Evolutionary conservation across 2,329 filamentous ascomycete genomes (phyloP).

Genomic region (Beauveria pseudobassiana): DNA sequence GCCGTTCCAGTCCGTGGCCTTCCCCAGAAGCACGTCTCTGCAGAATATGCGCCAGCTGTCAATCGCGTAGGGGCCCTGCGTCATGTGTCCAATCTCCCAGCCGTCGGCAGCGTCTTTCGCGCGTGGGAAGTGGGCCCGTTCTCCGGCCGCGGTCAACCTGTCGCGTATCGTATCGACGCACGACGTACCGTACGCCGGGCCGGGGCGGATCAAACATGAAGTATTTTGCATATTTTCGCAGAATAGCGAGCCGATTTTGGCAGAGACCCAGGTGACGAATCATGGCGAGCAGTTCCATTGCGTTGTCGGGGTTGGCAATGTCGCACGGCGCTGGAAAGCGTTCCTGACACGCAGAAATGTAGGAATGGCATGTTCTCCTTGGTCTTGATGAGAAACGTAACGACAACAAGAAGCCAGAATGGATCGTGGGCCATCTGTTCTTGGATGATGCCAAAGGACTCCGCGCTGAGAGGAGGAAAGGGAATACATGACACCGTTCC

Average conservation of each 20-base stretch:
- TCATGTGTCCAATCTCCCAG: constrained; percentile 84
- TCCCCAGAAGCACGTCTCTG: constrained; percentile 64
- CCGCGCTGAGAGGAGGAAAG: constrained; percentile 59
- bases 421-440: constrained; percentile 68
- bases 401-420: constrained; percentile 73
- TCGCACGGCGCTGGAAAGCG: constrained; percentile 59
- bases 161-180: constrained; percentile 39
- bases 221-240: constrained; percentile 61
- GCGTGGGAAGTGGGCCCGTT: background rate
- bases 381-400: constrained; percentile 80
- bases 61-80: constrained; percentile 72
- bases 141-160: constrained; percentile 19
- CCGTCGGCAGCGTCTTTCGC: constrained; percentile 28
- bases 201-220: constrained; percentile 61
- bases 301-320: constrained; percentile 48
- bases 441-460: constrained; percentile 72
- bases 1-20: constrained; percentile 60
- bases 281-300: constrained; percentile 46
- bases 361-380: constrained; percentile 64
- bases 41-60: constrained; percentile 95
- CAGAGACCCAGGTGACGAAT: constrained; percentile 67
- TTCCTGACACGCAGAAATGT: constrained; percentile 59
- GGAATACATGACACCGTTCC: constrained; percentile 47
- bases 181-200: constrained; percentile 45
- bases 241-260: constrained; percentile 55